Percentiles rank a stretch among this genome's conserved stretches.
Conservation (phyloP, 306 rosid species). For the Pyrus bretschneideri region DNA sequence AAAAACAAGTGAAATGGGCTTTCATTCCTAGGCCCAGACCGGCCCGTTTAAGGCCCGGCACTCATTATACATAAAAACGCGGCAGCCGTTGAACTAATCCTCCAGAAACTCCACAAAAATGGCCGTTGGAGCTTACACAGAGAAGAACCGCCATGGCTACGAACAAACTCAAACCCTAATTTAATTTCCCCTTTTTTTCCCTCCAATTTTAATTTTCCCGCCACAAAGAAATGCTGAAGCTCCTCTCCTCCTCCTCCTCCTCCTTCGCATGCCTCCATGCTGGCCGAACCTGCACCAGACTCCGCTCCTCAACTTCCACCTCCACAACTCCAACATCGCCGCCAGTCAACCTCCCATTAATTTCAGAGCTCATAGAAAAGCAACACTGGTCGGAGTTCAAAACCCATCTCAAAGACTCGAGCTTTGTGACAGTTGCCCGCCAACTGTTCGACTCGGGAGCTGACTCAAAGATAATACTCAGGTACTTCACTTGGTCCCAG, state of each 20-base stretch:
- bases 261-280: conserved; percentile 17
- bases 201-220: conserved; percentile 1
- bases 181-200: not conserved
- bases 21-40: not conserved
- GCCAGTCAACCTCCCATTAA: conserved; percentile 15
- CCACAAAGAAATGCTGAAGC: conserved; percentile 57
- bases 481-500: conserved; percentile 76
- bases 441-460: conserved; percentile 41
- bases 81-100: not conserved
- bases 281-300: not conserved
- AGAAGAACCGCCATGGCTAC: conserved; percentile 8
- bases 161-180: not conserved
- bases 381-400: conserved; percentile 78
- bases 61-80: not conserved
- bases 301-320: conserved; percentile 8
- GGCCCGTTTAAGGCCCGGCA: not conserved
- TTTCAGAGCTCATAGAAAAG: conserved; percentile 56
- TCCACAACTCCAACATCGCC: conserved; percentile 19
- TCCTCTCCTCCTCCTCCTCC: conserved; percentile 28
- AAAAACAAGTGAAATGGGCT: not conserved
- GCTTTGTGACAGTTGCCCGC: conserved; percentile 41
- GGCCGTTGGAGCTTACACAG: conserved; percentile 30
- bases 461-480: conserved; percentile 51
- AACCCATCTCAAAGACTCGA: conserved; percentile 38
- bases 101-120: conserved; percentile 13